Evolutionary conservation across 2,329 filamentous ascomycete genomes (phyloP).

Genomic region (Thermothelomyces thermophilus): DNA sequence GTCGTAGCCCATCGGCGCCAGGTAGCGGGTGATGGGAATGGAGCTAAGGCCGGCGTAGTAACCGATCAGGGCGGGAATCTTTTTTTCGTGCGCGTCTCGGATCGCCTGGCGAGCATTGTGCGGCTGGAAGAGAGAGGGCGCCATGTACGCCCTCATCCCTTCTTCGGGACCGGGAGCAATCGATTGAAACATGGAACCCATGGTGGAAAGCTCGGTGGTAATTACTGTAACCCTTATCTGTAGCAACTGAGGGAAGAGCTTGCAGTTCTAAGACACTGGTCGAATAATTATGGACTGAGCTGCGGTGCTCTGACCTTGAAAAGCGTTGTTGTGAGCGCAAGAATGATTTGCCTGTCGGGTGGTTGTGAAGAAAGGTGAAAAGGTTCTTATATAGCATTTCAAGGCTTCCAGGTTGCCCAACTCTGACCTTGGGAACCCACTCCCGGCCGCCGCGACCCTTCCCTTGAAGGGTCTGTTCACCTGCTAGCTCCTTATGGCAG

Average conservation of each 20-base stretch:
- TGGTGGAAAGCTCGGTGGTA: not conserved
- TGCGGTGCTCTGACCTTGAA: not conserved
- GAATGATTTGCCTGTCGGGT: not conserved
- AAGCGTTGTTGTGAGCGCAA: no score
- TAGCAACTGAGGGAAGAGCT: not conserved
- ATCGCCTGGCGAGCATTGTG: slow-evolving; percentile 39
- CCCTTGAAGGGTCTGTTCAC: no score
- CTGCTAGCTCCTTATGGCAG: no score
- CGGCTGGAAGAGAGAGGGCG: slow-evolving; percentile 41
- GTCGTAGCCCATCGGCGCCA: slow-evolving; percentile 39
- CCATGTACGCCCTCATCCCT: slow-evolving; percentile 38
- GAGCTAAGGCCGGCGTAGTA: slow-evolving; percentile 38
- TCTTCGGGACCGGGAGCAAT: slow-evolving; percentile 1
- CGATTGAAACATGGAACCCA: slow-evolving; percentile 3
- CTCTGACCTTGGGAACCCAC: no score
- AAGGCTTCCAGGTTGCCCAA: no score
- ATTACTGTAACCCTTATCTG: not conserved
- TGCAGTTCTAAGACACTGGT: not conserved
- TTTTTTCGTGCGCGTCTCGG: slow-evolving; percentile 39
- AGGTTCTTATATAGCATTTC: not conserved
- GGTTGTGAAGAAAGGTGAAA: no score
- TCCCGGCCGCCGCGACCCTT: no score
- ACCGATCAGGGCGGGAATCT: slow-evolving; percentile 38
- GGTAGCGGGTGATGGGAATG: slow-evolving; percentile 34
- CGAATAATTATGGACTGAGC: no score